A percentile compares a stretch with the other conserved stretches of the same genome.
phyloP scores from a whole-genome alignment of 257 asterid genomes.

The Lavandula angustifolia region DNA sequence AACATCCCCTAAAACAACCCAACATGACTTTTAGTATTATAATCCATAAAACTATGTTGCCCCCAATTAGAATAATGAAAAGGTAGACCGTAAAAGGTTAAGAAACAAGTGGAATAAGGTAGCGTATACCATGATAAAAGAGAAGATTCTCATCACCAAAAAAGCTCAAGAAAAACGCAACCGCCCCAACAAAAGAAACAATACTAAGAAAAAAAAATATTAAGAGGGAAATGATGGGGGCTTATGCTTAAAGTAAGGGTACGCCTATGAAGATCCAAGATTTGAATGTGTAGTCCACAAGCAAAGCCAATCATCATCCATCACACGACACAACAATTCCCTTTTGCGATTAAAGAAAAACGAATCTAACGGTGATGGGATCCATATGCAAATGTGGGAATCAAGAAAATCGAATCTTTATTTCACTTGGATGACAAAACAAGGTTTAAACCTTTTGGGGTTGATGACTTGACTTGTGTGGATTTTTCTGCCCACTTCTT shows the following conservation, averaged over 20 bases:
- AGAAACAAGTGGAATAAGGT: constrained; percentile 24
- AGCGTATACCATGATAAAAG: constrained; percentile 25
- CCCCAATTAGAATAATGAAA: background rate
- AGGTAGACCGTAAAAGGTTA: background rate
- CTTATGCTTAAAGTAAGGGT: constrained; percentile 39
- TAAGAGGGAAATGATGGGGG: constrained; percentile 31
- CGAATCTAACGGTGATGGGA: constrained; percentile 20
- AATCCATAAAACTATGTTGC: no score
- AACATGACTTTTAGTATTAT: no score
- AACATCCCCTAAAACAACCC: no score
- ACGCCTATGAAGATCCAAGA: constrained; percentile 9
- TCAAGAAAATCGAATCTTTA: constrained; percentile 32
- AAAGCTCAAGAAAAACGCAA: background rate
- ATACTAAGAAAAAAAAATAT: background rate
- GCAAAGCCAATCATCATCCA: constrained; percentile 34
- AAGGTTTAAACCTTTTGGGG: background rate
- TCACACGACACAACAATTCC: background rate
- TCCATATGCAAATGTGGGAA: constrained; percentile 33
- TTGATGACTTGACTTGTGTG: background rate
- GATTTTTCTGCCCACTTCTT: constrained; percentile 15
- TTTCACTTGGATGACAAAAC: constrained; percentile 18
- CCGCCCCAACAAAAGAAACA: constrained; percentile 28
- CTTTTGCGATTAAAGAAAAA: background rate
- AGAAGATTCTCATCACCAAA: constrained; percentile 28
- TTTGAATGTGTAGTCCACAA: constrained; percentile 40